phyloP scores from a whole-genome alignment of 2,329 filamentous ascomycete species.

The Nakataea oryzae region DNA sequence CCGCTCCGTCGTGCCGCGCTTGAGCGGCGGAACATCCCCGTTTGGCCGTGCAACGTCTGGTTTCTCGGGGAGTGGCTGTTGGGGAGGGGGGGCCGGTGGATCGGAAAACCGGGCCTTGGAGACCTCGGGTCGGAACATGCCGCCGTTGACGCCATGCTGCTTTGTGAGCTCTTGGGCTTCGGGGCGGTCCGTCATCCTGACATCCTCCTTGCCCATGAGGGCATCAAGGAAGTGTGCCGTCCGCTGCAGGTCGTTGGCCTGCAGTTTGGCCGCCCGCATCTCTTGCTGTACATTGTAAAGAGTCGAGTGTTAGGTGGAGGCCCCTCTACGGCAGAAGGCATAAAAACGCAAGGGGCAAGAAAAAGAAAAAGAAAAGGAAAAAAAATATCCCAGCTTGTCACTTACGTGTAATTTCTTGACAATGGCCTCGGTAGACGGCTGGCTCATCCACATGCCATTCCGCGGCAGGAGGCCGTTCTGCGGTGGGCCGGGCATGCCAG shows the following conservation, averaged over 20 bases:
- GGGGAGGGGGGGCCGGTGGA: slow-evolving; percentile 84
- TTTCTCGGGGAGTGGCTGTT: slow-evolving; percentile 88
- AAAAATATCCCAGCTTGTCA: slow-evolving; percentile 11
- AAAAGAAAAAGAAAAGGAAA: background rate
- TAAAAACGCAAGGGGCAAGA: slow-evolving; percentile 4
- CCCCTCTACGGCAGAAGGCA: too few species aligned
- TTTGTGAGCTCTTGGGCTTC: slow-evolving; percentile 38
- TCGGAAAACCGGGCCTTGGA: slow-evolving; percentile 81
- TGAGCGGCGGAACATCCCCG: slow-evolving; percentile 50
- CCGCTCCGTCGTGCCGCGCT: slow-evolving; percentile 66
- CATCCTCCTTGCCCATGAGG: slow-evolving; percentile 60
- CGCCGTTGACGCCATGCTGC: slow-evolving; percentile 37
- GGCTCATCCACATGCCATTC: slow-evolving; percentile 76
- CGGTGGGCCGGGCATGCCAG: slow-evolving; percentile 33
- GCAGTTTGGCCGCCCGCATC: slow-evolving; percentile 80
- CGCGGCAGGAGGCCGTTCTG: slow-evolving; percentile 57
- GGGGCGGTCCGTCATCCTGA: slow-evolving; percentile 47
- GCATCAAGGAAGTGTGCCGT: slow-evolving; percentile 73
- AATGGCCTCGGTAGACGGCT: slow-evolving; percentile 88
- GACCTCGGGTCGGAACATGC: slow-evolving; percentile 51
- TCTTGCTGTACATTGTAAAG: slow-evolving; percentile 50
- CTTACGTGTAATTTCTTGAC: slow-evolving; percentile 76
- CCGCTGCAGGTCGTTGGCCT: slow-evolving; percentile 74
- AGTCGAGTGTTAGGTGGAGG: slow-evolving; percentile 9
- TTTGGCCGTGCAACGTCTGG: slow-evolving; percentile 53